Evolutionary conservation across 192 early-diverging fungal species (phyloP), one percentile per base, ranked within the genome.

Genomic region (Pilaira anomala): DNA sequence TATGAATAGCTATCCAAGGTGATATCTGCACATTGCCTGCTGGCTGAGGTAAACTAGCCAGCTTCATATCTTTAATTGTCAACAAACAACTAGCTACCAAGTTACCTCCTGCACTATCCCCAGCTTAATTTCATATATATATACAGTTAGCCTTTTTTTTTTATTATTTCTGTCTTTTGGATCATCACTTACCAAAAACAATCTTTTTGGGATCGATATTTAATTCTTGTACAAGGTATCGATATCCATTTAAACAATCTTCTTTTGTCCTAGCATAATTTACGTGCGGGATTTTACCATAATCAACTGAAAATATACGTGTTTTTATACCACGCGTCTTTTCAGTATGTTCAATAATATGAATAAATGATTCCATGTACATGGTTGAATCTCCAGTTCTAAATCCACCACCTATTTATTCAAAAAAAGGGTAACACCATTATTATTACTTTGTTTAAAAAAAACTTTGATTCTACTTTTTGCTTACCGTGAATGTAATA

Each of bases 31-130:
- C 21, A 7, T 36, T 48, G n/a, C 55, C 55, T n/a, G 65, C 65
- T 48, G 65, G 65, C 21, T 45, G 28, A 49, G 44, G 53, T 28
- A 58, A 36, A 39, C 16, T 18, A 11, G 46, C 14, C 0, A 48
- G 46, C 0, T 46, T n/a, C 30, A 57, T 28, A 26, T 63, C 48
- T 13, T 30, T 28, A 7, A 63, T 18, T 25, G 48, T 13, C 33
- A 50, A 30, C 19, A 58, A 22, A n/a, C 42, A 16, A 41, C 26
- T 25, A 16, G 53, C 45, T 12, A 29, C 55, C 29, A 57, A 50
- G 48, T 66, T 66, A 9, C 65, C 65, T 39, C 65, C 65, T 11
- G 53, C 54, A 46, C 54, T 58, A 42, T 66, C 65, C 0, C 65
- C 65, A 21, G 28, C 65, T 66, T 40, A 13, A 18, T 28, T 6